These are phyloP conservation scores for Nakazawaea anatomiae DNA, from an alignment of 805 yeast species.

Conservation along the genomic window DNA sequence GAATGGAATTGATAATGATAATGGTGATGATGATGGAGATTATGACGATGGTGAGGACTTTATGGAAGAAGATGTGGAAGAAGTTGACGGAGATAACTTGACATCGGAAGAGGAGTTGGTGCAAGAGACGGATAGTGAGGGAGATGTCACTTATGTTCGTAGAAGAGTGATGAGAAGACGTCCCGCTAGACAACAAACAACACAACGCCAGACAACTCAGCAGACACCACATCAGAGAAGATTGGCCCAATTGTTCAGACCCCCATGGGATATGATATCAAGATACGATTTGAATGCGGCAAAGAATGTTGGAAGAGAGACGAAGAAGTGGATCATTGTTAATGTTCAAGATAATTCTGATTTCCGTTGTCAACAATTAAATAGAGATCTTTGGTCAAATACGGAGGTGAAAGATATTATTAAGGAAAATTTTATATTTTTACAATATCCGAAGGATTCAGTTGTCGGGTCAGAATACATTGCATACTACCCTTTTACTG, in stretches of 20 bases:
- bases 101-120: slow-evolving; percentile 27
- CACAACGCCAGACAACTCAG: slow-evolving; percentile 25
- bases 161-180: slow-evolving; percentile 22
- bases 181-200: slow-evolving; percentile 17
- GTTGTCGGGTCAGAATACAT: slow-evolving; percentile 65
- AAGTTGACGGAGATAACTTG: slow-evolving; percentile 27
- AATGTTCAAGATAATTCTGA: slow-evolving; percentile 84
- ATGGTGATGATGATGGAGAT: slow-evolving; percentile 19
- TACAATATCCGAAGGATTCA: slow-evolving; percentile 81
- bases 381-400: slow-evolving; percentile 91
- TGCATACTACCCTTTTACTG: slow-evolving; percentile 64
- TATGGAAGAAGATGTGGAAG: slow-evolving; percentile 16
- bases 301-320: slow-evolving; percentile 53
- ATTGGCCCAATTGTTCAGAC: slow-evolving; percentile 78
- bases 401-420: slow-evolving; percentile 57
- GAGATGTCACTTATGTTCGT: slow-evolving; percentile 21
- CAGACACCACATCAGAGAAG: slow-evolving; percentile 50
- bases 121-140: slow-evolving; percentile 12
- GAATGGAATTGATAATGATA: slow-evolving; percentile 12
- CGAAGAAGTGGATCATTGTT: slow-evolving; percentile 75
- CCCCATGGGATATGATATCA: slow-evolving; percentile 87
- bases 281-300: slow-evolving; percentile 70
- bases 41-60: slow-evolving; percentile 28
- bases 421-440: slow-evolving; percentile 64
- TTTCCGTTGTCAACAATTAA: slow-evolving; percentile 83